Base-by-base conservation (phyloP, 108 stramenopile genomes). In the Cyclotella cryptica region DNA sequence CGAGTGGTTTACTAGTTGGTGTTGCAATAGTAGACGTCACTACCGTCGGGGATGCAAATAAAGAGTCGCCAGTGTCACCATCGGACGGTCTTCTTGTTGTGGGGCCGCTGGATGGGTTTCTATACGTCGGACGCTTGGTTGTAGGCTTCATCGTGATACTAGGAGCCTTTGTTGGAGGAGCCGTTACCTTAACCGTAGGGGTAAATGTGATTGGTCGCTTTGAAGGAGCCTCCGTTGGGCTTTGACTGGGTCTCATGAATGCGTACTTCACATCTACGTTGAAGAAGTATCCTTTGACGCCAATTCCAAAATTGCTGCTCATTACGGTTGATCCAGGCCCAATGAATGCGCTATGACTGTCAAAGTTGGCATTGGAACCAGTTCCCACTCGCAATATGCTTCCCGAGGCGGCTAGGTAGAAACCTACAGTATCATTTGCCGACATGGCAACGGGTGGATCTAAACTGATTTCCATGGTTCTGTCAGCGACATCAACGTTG, bases 261-360 rank as follows among this genome's bases (percentile, higher is more conserved):
- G 59, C 28, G 49, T 73, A 73, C 19, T 35, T 35, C 21, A 62
- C 30, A 39, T 64, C 29, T 24, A 64, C 62, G 5, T 52, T 73
- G 30, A 62, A 55, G n/a, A 62, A 43, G 52, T 63, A 73, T 24
- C 72, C 72, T 15, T 47, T 29, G 17, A 73, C n/a, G 15, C 49
- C 49, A 47, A 63, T 51, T 49, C 72, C 72, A 64, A 73, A 73
- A 17, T 35, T 41, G 39, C 61, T 61, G 52, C 29, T 30, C 61
- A 61, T 30, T 0, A 73, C 62, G 0, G 67, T 43, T 30, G 72
- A 73, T 21, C 72, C 72, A 21, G 28, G n/a, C 3, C 46, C 60
- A 39, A 73, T 63, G n/a, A 19, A 46, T 8, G 63, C 62, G 4
- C 72, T 61, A 40, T 63, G 63, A 28, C 10, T 40, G 27, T 73